Evolutionary conservation across 148 eudicot species (phyloP), one percentile per base, ranked within the genome.

Genomic region (Rhododendron ovatum): DNA sequence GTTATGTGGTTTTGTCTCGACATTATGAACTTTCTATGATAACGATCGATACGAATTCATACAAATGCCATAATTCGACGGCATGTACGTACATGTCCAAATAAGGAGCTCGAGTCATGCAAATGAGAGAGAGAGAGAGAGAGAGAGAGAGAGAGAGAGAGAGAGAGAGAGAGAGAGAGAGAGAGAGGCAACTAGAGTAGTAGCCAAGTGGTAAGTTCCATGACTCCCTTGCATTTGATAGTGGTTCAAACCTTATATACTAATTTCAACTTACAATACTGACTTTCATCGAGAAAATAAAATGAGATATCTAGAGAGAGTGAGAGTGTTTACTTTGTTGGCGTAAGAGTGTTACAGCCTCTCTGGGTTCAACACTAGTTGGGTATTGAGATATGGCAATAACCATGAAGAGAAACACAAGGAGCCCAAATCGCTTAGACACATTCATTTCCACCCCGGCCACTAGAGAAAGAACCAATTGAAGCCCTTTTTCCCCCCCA

Each of bases 321-420:
- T 20, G 85, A 84, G 33, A 50, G 30, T 50, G 5, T 12, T 50
- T 73, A 84, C 80, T 84, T 50, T 33, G 65, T 71, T 45, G 80
- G 33, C 33, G 30, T 50, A 50, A 65, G 47, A 20, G 71, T 22
- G 24, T 14, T 43, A 47, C 4, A 13, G 18, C 30, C 5, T 79
- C 61, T 18, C n/a, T 48, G 43, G 78, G 5, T 45, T 84, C 33
- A 35, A 74, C 80, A 22, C 5, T 17, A 11, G 28, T 51, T 73
- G 86, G 45, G 47, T 18, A 26, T 12, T 73, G 80, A 37, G 48
- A 74, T 18, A 51, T 50, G 65, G 80, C 86, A 74, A 51, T 43
- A 22, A 84, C 35, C 22, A 84, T 20, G 43, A 51, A 71, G 80
- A 84, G 48, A 28, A 84, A 51, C 80, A 84, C 20, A 73, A 50